Conservation (phyloP, 225 moss, liverwort and hornwort genomes). For the Bryoerythrophyllum caledonicum region DNA sequence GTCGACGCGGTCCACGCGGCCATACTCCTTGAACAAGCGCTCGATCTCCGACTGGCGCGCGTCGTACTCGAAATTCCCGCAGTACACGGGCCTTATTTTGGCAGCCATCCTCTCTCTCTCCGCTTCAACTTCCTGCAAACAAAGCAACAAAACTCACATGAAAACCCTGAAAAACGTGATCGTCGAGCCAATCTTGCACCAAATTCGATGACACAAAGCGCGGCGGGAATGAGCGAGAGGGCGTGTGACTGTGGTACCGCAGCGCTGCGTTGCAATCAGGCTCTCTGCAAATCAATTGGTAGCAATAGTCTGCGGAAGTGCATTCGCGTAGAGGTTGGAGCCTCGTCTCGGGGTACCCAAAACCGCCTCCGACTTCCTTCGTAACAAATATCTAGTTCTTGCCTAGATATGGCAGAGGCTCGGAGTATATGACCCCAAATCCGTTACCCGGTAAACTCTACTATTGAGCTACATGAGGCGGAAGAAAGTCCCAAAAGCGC, state of each 20-base stretch:
- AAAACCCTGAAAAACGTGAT: background rate
- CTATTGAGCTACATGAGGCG: too few species aligned
- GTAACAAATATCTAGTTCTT: too few species aligned
- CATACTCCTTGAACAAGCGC: conserved; percentile 91
- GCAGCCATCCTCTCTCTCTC: conserved; percentile 53
- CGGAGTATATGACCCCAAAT: too few species aligned
- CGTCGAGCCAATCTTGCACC: background rate
- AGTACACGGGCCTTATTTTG: conserved; percentile 93
- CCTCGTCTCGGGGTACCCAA: background rate
- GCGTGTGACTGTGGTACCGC: conserved; percentile 2
- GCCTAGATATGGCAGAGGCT: too few species aligned
- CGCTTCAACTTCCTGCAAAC: conserved; percentile 25
- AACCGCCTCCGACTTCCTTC: too few species aligned
- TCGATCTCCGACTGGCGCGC: conserved; percentile 96
- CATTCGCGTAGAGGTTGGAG: background rate
- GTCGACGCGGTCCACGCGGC: conserved; percentile 96
- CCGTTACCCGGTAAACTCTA: too few species aligned
- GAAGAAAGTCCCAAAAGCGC: too few species aligned
- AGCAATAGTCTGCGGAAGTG: background rate
- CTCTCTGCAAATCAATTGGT: background rate
- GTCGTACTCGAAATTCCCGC: conserved; percentile 99
- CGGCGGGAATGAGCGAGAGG: background rate
- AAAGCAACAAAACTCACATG: background rate
- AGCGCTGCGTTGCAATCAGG: background rate
- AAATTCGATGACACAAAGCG: background rate